Percentiles rank a stretch among this genome's conserved stretches.
phyloP scores from a whole-genome alignment of 2,329 filamentous ascomycete species.

The Aspergillus sp. region DNA sequence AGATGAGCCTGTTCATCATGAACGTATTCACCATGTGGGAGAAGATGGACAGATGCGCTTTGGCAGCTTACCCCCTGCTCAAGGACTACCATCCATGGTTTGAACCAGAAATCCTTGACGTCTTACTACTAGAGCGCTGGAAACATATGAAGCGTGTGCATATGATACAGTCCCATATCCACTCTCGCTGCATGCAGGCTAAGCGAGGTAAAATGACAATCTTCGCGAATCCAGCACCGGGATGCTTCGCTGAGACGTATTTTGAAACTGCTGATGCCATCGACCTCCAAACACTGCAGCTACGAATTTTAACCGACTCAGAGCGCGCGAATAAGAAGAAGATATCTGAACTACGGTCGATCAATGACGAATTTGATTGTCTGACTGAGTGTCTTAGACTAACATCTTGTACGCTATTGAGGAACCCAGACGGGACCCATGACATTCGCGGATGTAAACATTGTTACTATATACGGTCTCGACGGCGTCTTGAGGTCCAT shows the following conservation, averaged over 20 bases:
- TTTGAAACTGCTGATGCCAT: constrained; percentile 33
- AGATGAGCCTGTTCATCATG: constrained; percentile 55
- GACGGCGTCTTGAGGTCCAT: constrained; percentile 44
- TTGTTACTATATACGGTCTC: constrained; percentile 40
- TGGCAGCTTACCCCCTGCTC: constrained; percentile 49
- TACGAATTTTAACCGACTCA: constrained; percentile 37
- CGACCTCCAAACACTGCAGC: constrained; percentile 30
- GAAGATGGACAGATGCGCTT: constrained; percentile 53
- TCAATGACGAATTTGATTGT: constrained; percentile 29
- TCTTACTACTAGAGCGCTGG: constrained; percentile 51
- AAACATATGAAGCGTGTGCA: constrained; percentile 54
- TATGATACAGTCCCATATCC: constrained; percentile 52
- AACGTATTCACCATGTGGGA: constrained; percentile 60
- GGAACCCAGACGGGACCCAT: constrained; percentile 25
- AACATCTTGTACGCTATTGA: constrained; percentile 33
- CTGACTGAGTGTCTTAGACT: constrained; percentile 41
- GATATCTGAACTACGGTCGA: constrained; percentile 37
- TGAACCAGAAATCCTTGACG: constrained; percentile 50
- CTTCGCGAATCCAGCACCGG: constrained; percentile 44
- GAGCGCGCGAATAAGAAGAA: constrained; percentile 32
- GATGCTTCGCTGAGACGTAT: constrained; percentile 51
- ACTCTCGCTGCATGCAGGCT: constrained; percentile 31
- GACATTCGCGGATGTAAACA: constrained; percentile 44
- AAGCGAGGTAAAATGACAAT: constrained; percentile 40
- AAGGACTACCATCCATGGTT: constrained; percentile 54